These are phyloP conservation scores for Colletotrichum gigasporum DNA, from an alignment of 2,329 filamentous ascomycete species.

Conservation along the genomic window DNA sequence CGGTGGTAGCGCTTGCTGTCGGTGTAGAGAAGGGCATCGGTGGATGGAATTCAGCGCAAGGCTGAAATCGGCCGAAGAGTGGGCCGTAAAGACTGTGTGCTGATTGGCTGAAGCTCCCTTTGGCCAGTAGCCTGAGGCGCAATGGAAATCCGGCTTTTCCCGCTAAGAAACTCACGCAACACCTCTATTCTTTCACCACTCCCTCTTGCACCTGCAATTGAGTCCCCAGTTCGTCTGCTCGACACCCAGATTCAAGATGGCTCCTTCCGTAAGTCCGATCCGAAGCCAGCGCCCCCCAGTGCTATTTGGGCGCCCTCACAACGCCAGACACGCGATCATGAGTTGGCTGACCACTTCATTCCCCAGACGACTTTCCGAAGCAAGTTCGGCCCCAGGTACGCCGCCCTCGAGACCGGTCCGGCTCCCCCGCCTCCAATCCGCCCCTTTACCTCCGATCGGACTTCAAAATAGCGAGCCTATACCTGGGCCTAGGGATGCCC, in stretches of 20 bases:
- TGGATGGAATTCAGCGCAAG: constrained; percentile 9
- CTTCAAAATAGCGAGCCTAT: too few species aligned
- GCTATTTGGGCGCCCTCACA: not conserved
- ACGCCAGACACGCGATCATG: not conserved
- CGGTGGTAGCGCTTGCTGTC: not conserved
- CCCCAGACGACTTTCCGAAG: constrained; percentile 45
- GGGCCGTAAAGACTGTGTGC: too few species aligned
- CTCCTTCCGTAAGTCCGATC: constrained; percentile 46
- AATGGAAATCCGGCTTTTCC: constrained; percentile 33
- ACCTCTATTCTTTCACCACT: constrained; percentile 27
- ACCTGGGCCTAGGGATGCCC: too few species aligned
- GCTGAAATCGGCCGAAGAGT: constrained; percentile 17
- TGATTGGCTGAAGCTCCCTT: constrained; percentile 22
- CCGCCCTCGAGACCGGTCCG: constrained; percentile 28
- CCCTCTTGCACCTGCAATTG: constrained; percentile 45
- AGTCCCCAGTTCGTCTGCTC: constrained; percentile 40
- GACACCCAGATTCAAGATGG: constrained; percentile 49
- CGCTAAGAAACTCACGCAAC: constrained; percentile 33
- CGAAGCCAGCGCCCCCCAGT: not conserved
- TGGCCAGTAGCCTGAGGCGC: constrained; percentile 31
- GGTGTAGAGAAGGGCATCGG: not conserved
- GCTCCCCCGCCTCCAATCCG: not conserved
- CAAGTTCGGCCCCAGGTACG: constrained; percentile 73
- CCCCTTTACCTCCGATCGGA: not conserved
- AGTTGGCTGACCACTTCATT: not conserved